A percentile compares a stretch with the other conserved stretches of the same genome.
Conservation (phyloP, 2,329 filamentous ascomycete species). For the Aspergillus tubingensis region DNA sequence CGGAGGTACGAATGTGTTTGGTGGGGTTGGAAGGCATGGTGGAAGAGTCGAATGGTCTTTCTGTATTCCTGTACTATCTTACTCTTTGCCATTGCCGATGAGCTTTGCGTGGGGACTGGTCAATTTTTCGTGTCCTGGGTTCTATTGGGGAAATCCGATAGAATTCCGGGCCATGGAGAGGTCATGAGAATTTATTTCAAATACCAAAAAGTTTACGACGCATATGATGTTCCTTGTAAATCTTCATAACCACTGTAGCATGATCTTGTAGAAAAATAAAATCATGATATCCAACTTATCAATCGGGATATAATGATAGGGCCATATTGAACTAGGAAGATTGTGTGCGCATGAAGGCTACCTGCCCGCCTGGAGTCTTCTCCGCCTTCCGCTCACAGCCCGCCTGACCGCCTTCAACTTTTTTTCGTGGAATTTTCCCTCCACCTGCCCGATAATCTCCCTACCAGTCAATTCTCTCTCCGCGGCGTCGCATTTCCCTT, state of each 20-base stretch:
- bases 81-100: slow-evolving; percentile 21
- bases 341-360: not conserved
- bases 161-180: slow-evolving; percentile 37
- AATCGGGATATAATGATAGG: too few relatives aligned
- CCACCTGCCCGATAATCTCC: slow-evolving; percentile 8
- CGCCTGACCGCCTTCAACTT: slow-evolving; percentile 28
- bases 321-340: too few relatives aligned
- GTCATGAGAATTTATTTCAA: slow-evolving; percentile 39
- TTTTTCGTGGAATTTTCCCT: slow-evolving; percentile 31
- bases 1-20: slow-evolving; percentile 37
- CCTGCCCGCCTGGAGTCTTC: not conserved
- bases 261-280: not conserved
- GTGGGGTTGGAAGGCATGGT: slow-evolving; percentile 36
- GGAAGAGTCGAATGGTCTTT: slow-evolving; percentile 14
- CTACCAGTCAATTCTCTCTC: slow-evolving; percentile 2
- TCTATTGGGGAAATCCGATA: slow-evolving; percentile 19
- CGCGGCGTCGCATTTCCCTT: not conserved
- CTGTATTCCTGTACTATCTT: slow-evolving; percentile 18
- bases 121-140: slow-evolving; percentile 32
- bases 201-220: slow-evolving; percentile 30
- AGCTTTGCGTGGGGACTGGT: slow-evolving; percentile 37
- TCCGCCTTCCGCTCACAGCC: slow-evolving; percentile 25
- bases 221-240: slow-evolving; percentile 6
- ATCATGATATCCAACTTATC: not conserved
- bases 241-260: not conserved